A percentile compares a stretch with the other conserved stretches of the same genome.
These are phyloP conservation scores for Pseudogymnoascus sp. DNA, from an alignment of 2,329 filamentous ascomycete species.

Conservation along the genomic window DNA sequence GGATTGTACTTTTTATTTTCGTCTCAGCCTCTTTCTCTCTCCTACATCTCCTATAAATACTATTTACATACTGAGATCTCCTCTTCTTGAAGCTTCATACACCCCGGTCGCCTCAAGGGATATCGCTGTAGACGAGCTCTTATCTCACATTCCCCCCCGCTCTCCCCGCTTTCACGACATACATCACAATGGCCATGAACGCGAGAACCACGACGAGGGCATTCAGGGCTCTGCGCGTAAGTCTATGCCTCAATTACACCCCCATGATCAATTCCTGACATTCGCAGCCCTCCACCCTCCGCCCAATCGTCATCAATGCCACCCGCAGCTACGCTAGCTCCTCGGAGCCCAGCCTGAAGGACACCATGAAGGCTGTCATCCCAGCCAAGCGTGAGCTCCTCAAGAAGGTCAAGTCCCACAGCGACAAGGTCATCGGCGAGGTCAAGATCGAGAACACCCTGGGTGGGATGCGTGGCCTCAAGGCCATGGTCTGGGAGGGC, in stretches of 20 bases:
- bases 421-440: slow-evolving; percentile 76
- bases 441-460: slow-evolving; percentile 91
- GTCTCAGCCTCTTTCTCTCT: neutral
- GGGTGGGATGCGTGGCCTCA: slow-evolving; percentile 94
- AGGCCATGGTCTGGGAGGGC: slow-evolving; percentile 98
- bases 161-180: slow-evolving; percentile 21
- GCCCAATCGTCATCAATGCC: slow-evolving; percentile 25
- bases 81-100: neutral
- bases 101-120: neutral
- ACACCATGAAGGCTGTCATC: slow-evolving; percentile 73
- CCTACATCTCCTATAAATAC: neutral
- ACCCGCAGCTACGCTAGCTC: slow-evolving; percentile 61
- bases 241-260: slow-evolving; percentile 21
- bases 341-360: slow-evolving; percentile 81
- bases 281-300: slow-evolving; percentile 24
- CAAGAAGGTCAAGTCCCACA: slow-evolving; percentile 84
- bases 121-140: neutral
- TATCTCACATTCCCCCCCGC: slow-evolving; percentile 9
- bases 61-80: neutral
- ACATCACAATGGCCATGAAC: slow-evolving; percentile 52
- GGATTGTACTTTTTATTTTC: neutral
- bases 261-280: slow-evolving; percentile 5
- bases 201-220: slow-evolving; percentile 53
- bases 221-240: slow-evolving; percentile 55
- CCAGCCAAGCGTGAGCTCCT: slow-evolving; percentile 88